Evolutionary conservation across 2,329 filamentous ascomycete species (phyloP), one percentile per base, ranked within the genome.

Genomic region (Daldinia sp.): DNA sequence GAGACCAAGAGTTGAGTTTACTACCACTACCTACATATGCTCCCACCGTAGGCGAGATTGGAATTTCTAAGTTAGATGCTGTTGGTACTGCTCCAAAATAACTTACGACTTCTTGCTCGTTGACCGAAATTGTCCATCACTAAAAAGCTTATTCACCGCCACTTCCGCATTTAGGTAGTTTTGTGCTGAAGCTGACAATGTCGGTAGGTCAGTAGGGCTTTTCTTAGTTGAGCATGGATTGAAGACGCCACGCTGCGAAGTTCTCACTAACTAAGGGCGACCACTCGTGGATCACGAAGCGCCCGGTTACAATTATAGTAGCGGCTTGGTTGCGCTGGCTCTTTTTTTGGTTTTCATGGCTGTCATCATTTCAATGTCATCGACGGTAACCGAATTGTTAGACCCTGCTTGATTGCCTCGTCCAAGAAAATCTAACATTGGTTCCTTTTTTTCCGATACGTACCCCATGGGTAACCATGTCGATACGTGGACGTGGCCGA

Each of bases 141-240:
- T 41, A 65, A 66, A 68, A 68, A 66, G 62, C 68, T 61, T 65
- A 69, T 71, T 72, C 70, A 72, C 70, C 70, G 70, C 70, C 66
- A 72, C 70, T 72, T 72, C 57, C 20, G 62, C 62, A 48, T 63
- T n/a, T n/a, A n/a, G n/a, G n/a, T 67, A 57, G 53, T 59, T 41
- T 33, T 23, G 20, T 23, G 50, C 26, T 63, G 66, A 69, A 69
- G 65, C 63, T 69, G 63, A 69, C 65, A 59, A 56, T 39, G 59
- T 37, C 28, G 56, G 54, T 46, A 62, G 60, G 28, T 46, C 39
- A 41, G 56, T 59, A 30, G 28, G 20, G 20, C 51, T 44, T 62
- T 63, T 65, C 58, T 62, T 68, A 63, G 61, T 28, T 60, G 20
- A 59, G 30, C 37, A 39, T 57, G 58, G 59, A 57, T 65, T 46